Base-by-base conservation (phyloP, 2,329 filamentous ascomycete genomes). In the Cordyceps militaris region DNA sequence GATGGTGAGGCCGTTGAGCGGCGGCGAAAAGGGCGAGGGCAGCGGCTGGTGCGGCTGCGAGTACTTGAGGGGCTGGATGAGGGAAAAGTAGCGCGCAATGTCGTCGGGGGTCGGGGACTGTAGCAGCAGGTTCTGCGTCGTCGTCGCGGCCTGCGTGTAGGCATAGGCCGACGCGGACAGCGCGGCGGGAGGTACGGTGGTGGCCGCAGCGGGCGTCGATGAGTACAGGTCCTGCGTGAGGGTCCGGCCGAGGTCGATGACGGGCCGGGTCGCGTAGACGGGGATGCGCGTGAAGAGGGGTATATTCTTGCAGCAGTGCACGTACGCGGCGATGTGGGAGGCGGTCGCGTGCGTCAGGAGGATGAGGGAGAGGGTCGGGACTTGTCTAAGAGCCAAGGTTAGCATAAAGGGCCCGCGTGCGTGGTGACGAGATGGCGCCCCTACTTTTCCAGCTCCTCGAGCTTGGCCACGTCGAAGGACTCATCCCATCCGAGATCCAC, bases 401-500 rank as follows among this genome's bases (percentile, higher is more conserved):
- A n/a, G n/a, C n/a, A n/a, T n/a, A 62, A 55, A 69, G 3, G n/a
- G 28, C 28, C 28, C n/a, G n/a, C 28, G 28, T 10, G 28, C 28
- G 28, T 10, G 28, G 34, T 14, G n/a, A 2, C 9, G 43, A n/a
- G 26, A 1, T 43, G 16, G 19, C 2, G 47, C 19, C n/a, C 79
- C 63, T 81, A 95, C 88, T 91, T 94, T 74, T 97, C 93, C 61
- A 99, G 82, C 73, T 94, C 89, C 66, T 85, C 85, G 54, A 99
- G 83, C 77, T 90, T 88, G 61, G 83, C 82, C 32, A 84, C 83
- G 68, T 96, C 88, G 70, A 99, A 97, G 2, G 83, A 82, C 70
- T 96, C 91, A 70, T 97, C 92, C 94, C 94, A 99, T 60, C 94
- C 94, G 46, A 97, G 87, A 69, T 97, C 93, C 38, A 99, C 84